These are phyloP conservation scores for Microsporum ferrugineum DNA, from an alignment of 2,329 filamentous ascomycete genomes.

Conservation along the genomic window DNA sequence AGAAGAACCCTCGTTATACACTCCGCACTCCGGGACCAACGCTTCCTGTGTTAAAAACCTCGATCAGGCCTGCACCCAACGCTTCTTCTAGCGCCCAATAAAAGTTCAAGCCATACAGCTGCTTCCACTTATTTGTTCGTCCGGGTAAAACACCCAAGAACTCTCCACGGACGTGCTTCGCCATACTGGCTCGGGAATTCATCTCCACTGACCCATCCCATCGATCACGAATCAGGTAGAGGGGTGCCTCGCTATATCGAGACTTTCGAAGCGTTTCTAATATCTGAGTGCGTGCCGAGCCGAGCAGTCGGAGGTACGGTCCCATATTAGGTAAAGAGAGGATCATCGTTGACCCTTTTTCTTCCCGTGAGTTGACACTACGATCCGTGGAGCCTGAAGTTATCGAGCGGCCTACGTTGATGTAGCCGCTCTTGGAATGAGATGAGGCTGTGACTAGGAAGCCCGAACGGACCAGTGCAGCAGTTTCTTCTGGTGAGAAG, in stretches of 20 bases:
- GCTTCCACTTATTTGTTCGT: constrained; percentile 52
- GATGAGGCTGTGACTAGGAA: constrained; percentile 43
- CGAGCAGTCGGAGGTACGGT: constrained; percentile 47
- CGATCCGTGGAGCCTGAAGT: constrained; percentile 10
- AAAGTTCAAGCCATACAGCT: constrained; percentile 48
- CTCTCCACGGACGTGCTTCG: constrained; percentile 46
- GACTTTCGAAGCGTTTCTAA: constrained; percentile 42
- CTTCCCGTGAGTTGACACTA: constrained; percentile 7
- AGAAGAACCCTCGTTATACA: constrained; percentile 17
- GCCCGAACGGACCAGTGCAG: constrained; percentile 40
- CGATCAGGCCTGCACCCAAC: constrained; percentile 48
- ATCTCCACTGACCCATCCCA: constrained; percentile 51
- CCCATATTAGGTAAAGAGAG: constrained; percentile 51
- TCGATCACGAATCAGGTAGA: constrained; percentile 45
- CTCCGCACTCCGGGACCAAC: constrained; percentile 45
- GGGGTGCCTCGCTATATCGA: constrained; percentile 43
- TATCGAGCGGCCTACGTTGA: constrained; percentile 32
- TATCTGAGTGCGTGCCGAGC: constrained; percentile 44
- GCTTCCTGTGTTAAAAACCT: constrained; percentile 53
- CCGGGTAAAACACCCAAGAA: constrained; percentile 45
- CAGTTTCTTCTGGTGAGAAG: constrained; percentile 39
- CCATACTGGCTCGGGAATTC: constrained; percentile 33
- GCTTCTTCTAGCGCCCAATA: constrained; percentile 52
- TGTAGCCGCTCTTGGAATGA: constrained; percentile 28
- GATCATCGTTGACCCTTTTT: constrained; percentile 31